Evolutionary conservation across 352 stramenopile species (phyloP), one percentile per base, ranked within the genome.

Genomic region (Globisporangium cystogenes): DNA sequence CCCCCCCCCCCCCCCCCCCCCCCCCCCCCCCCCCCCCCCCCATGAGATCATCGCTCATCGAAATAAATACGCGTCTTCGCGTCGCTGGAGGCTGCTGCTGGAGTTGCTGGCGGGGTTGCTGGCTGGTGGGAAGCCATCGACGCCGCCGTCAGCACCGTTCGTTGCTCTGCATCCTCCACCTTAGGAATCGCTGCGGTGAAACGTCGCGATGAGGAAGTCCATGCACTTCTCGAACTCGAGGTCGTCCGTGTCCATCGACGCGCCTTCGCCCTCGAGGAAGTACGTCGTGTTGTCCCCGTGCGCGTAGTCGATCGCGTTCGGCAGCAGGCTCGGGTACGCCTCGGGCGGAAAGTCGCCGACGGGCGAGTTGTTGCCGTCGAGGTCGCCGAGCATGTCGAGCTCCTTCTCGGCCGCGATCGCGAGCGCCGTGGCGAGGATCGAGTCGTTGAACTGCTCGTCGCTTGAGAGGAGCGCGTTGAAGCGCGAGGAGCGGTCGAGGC

Each of bases 391-490:
- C 75, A 84, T 72, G 48, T 84, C 75, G 12, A 89, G 70, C 55
- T 89, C 78, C 31, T 74, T 70, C 57, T 89, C 78, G 31, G 78
- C 78, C 4, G 75, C 69, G 50, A 89, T 89, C 44, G 78, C 78
- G n/a, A 89, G 65, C 24, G 78, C 80, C 21, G 78, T 89, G 31
- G 78, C 76, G 36, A 89, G 60, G 54, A 89, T 89, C 43, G 78
- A 89, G 60, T 89, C 78, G 49, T 87, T 89, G 57, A 89, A 86
- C 59, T 87, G 78, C 66, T 89, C 78, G 55, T 89, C 78, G 50
- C 66, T 87, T 26, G 67, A 82, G 35, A 89, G 68, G 45, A 89
- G 61, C 57, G 75, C 71, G 51, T 84, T 84, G 56, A 85, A 89
- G 53, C 77, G 74, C 53, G 78, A 81, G n/a, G 78, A 82, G 14